Base-by-base conservation (phyloP, 2,329 filamentous ascomycete genomes). In the Fusarium torulosum region DNA sequence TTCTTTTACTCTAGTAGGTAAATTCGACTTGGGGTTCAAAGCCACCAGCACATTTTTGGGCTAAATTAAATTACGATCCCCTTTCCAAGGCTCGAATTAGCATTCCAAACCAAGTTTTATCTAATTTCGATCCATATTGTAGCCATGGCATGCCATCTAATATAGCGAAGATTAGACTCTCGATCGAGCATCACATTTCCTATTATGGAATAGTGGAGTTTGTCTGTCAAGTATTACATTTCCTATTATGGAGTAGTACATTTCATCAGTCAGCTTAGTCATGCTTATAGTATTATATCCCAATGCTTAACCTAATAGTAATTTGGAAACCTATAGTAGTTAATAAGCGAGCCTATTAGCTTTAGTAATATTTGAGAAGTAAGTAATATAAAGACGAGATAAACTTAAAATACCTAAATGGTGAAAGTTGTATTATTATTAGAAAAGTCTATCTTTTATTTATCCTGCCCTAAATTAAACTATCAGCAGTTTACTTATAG, bases 81-180 rank as follows among this genome's bases (percentile, higher is more conserved):
- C 15, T 41, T 7, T 41, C 4, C 3, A 50, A 13, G 46, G 35
- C 21, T 50, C n/a, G 35, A 41, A 50, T 29, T 50, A 41, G 21
- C 13, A 40, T 40, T 50, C 46, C 21, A 29, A 40, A 15, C 33
- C 13, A 50, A 15, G 6, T 25, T 40, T 40, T 27, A 15, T 40
- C 40, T 9, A 27, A 27, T 50, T 50, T 27, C 9, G 14, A 40
- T 35, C 20, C 11, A 20, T 19, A 15, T 40, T 50, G 10, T 14
- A 38, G 46, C 40, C 11, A 15, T 50, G 17, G 21, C 21, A 50
- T 40, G 14, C 29, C 21, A 29, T 50, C 1, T n/a, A 50, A 50
- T 50, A 19, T 50, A 27, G 23, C n/a, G 17, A 50, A 50, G 46
- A 40, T 50, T 38, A 13, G 23, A 40, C 46, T 38, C 33, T 50